Conservation (phyloP, 2,329 filamentous ascomycete species). For the Cordyceps tenuipes region DNA sequence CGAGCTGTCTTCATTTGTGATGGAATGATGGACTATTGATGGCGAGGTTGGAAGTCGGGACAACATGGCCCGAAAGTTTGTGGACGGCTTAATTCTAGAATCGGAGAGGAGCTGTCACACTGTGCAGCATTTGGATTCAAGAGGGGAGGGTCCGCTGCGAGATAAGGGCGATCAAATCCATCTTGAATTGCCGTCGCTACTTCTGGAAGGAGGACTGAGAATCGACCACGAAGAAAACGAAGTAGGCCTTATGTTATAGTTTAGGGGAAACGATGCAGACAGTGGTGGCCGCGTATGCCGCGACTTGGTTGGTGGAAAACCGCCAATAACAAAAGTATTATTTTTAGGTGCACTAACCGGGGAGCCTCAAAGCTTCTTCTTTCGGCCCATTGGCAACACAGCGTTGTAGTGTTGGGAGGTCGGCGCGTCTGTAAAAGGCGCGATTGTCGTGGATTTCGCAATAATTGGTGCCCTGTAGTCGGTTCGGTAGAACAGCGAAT, state of each 20-base stretch:
- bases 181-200: background rate
- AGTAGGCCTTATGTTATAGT: background rate
- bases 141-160: background rate
- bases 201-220: background rate
- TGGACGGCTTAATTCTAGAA: constrained; percentile 10
- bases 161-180: background rate
- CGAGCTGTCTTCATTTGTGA: background rate
- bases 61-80: background rate
- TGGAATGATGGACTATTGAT: background rate
- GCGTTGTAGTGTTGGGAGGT: background rate
- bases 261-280: background rate
- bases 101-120: constrained; percentile 15
- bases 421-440: background rate
- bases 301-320: background rate
- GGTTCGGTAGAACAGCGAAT: too few relatives aligned
- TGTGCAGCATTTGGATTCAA: constrained; percentile 14
- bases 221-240: background rate
- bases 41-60: background rate
- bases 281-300: background rate
- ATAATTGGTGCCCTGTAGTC: too few relatives aligned
- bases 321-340: background rate
- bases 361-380: background rate
- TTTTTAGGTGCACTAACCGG: background rate
- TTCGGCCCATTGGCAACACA: background rate
- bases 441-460: background rate